phyloP scores from a whole-genome alignment of 225 moss, liverwort and hornwort genomes.

The Polytrichum commune region DNA sequence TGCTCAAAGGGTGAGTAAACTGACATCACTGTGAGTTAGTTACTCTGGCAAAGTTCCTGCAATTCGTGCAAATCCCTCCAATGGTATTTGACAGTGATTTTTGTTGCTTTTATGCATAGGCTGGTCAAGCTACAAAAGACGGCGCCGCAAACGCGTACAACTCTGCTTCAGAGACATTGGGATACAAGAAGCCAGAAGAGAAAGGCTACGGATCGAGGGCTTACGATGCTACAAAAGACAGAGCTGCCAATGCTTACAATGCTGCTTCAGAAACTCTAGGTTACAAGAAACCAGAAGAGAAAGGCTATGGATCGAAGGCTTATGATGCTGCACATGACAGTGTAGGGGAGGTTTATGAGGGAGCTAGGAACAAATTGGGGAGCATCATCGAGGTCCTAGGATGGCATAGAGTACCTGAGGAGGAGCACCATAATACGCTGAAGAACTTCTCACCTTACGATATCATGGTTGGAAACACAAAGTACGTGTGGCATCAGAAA shows the following conservation, averaged over 20 bases:
- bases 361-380: conserved; percentile 25
- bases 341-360: conserved; percentile 7
- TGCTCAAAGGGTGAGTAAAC: conserved; percentile 4
- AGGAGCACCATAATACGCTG: neutral
- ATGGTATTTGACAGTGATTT: conserved; percentile 14
- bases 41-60: too few species aligned
- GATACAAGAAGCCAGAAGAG: conserved; percentile 24
- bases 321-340: conserved; percentile 19
- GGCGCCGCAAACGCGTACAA: conserved; percentile 11
- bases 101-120: conserved; percentile 2
- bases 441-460: conserved; percentile 46
- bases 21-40: neutral
- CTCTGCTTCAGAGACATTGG: conserved; percentile 10
- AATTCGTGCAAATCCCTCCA: neutral
- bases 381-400: conserved; percentile 49
- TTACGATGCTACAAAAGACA: conserved; percentile 25
- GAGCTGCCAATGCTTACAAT: conserved; percentile 8
- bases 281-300: conserved; percentile 22
- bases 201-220: conserved; percentile 17
- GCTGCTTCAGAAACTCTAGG: conserved; percentile 13
- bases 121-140: conserved; percentile 28
- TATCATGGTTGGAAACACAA: conserved; percentile 37
- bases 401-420: conserved; percentile 29
- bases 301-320: conserved; percentile 23
- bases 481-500: conserved; percentile 31